Conservation (phyloP, 495 filamentous ascomycete genomes). For the Neurospora sp. region DNA sequence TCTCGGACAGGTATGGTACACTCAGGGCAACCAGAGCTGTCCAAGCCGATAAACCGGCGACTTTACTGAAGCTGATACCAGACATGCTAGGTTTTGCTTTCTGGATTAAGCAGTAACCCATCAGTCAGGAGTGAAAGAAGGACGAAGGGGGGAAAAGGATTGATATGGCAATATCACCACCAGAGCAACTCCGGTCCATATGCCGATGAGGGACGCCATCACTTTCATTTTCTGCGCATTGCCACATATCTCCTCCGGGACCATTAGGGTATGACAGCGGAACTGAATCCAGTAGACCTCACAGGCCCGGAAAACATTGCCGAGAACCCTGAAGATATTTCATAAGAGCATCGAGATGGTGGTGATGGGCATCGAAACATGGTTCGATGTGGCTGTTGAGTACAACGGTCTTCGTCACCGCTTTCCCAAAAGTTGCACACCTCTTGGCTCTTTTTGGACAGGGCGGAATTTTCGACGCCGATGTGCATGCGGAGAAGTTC, state of each 20-base stretch:
- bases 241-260: neutral
- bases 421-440: neutral
- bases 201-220: neutral
- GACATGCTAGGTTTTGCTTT: constrained; percentile 2
- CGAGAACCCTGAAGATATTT: neutral
- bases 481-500: neutral
- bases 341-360: neutral
- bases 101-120: neutral
- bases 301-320: neutral
- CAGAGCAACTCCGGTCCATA: neutral
- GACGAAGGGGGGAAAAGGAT: neutral
- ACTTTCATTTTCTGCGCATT: neutral
- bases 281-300: neutral
- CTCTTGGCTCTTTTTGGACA: neutral
- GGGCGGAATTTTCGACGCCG: neutral
- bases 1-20: constrained; percentile 11
- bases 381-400: neutral
- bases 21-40: constrained; percentile 14
- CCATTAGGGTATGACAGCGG: neutral
- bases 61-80: constrained; percentile 2
- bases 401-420: neutral
- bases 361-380: neutral
- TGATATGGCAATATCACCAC: neutral
- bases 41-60: constrained; percentile 13
- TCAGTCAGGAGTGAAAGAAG: neutral